Percentiles rank a stretch among this genome's conserved stretches.
Conservation (phyloP, 73 alveolate species). For the Tetrahymena malaccensis region DNA sequence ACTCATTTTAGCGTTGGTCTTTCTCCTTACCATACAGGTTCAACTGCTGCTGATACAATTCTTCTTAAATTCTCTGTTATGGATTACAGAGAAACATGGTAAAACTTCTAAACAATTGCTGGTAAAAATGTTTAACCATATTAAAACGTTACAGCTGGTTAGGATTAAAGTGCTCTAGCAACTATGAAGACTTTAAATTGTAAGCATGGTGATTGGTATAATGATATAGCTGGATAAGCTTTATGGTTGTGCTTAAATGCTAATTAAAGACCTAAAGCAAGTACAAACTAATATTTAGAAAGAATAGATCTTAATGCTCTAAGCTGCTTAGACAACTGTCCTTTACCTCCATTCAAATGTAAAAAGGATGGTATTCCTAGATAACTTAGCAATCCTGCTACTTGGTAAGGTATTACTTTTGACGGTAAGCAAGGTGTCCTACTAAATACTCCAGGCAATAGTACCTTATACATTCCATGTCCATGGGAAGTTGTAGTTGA, state of each 20-base stretch:
- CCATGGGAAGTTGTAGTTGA: neutral
- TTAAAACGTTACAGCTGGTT: neutral
- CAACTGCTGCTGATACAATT: neutral
- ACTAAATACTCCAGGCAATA: neutral
- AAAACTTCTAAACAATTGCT: slow-evolving; percentile 10
- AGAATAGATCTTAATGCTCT: slow-evolving; percentile 6
- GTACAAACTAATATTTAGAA: neutral
- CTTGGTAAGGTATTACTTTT: slow-evolving; percentile 1
- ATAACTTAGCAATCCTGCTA: slow-evolving; percentile 4
- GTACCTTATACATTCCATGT: neutral
- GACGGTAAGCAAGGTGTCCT: neutral
- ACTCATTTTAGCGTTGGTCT: neutral
- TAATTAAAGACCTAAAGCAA: neutral
- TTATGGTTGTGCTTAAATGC: slow-evolving; percentile 6
- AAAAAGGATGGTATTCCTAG: neutral
- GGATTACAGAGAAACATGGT: slow-evolving; percentile 31
- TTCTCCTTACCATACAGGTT: slow-evolving; percentile 22
- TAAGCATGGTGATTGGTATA: slow-evolving; percentile 36
- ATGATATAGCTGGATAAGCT: slow-evolving; percentile 6
- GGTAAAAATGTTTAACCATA: neutral
- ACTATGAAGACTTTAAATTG: neutral
- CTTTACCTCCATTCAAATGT: neutral
- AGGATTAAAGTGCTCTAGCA: neutral
- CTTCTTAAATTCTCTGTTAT: slow-evolving; percentile 12
- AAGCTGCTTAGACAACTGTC: slow-evolving; percentile 8